These are phyloP conservation scores for Niebla homalea DNA, from an alignment of 495 filamentous ascomycete genomes.

Conservation along the genomic window DNA sequence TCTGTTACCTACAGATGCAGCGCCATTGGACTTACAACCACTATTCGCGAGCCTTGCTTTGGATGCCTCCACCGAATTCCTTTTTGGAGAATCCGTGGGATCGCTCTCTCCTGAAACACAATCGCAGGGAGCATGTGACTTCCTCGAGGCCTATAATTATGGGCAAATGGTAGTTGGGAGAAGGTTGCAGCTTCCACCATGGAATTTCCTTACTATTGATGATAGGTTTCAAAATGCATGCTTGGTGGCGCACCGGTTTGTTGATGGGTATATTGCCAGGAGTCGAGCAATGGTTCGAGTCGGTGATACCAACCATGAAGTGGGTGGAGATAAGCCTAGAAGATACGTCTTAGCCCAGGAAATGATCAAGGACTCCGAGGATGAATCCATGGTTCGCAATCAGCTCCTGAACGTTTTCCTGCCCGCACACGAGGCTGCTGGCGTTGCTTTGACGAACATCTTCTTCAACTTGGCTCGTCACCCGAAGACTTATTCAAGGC, in stretches of 20 bases:
- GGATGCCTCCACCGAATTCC: conserved; percentile 54
- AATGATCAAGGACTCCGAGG: conserved; percentile 23
- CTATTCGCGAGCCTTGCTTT: conserved; percentile 46
- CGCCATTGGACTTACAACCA: conserved; percentile 44
- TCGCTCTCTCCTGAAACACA: conserved; percentile 20
- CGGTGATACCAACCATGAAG: no score
- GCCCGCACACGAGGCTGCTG: conserved; percentile 32
- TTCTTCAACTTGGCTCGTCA: conserved; percentile 38
- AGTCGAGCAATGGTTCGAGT: no score
- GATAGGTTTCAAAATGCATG: background rate
- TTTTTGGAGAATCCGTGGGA: conserved; percentile 42
- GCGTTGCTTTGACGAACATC: conserved; percentile 43
- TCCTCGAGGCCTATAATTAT: conserved; percentile 29
- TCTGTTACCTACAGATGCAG: conserved; percentile 28
- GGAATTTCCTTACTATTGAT: conserved; percentile 1
- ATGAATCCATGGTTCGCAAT: conserved; percentile 15
- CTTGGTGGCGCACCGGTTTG: background rate
- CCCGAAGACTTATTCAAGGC: conserved; percentile 31
- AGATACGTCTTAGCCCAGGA: conserved; percentile 34
- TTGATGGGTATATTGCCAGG: background rate
- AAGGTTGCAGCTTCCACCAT: conserved; percentile 10
- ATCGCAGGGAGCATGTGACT: conserved; percentile 17
- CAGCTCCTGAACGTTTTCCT: conserved; percentile 12
- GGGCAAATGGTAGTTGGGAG: conserved; percentile 27
- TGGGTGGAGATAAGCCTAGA: background rate